Percentiles rank a stretch among this genome's conserved stretches.
These are phyloP conservation scores for Penicillium angulare DNA, from an alignment of 495 filamentous ascomycete species.

Conservation along the genomic window DNA sequence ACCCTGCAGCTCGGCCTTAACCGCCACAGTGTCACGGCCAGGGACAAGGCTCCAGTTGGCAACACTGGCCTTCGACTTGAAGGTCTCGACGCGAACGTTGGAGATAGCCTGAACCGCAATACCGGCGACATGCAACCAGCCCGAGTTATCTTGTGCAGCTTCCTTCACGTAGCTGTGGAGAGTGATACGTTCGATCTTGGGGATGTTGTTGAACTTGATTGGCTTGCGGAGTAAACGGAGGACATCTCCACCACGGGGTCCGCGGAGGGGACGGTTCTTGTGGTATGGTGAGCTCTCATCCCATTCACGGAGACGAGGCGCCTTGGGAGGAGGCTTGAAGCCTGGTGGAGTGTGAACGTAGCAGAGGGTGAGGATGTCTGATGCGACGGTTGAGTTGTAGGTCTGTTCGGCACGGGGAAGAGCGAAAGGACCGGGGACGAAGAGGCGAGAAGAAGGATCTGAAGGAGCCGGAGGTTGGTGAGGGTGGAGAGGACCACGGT, in stretches of 20 bases:
- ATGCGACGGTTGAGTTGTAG: conserved; percentile 77
- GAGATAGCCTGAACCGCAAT: conserved; percentile 85
- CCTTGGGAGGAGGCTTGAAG: conserved; percentile 57
- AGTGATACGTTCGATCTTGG: conserved; percentile 75
- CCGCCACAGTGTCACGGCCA: conserved; percentile 50
- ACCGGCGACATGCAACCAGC: conserved; percentile 73
- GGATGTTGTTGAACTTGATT: conserved; percentile 83
- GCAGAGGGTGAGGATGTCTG: conserved; percentile 86
- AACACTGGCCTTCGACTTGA: conserved; percentile 64
- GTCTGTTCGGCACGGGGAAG: conserved; percentile 86
- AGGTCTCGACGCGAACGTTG: conserved; percentile 68
- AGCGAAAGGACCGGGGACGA: conserved; percentile 91
- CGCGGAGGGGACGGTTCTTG: conserved; percentile 81
- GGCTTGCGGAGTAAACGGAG: conserved; percentile 72
- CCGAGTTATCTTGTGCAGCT: conserved; percentile 60
- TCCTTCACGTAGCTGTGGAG: conserved; percentile 69
- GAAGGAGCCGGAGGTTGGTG: conserved; percentile 82
- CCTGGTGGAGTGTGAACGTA: conserved; percentile 82
- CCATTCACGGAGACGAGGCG: conserved; percentile 79
- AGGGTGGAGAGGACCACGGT: conserved; percentile 90
- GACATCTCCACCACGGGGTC: conserved; percentile 68
- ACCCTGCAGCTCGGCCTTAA: conserved; percentile 68
- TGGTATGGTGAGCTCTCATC: conserved; percentile 89
- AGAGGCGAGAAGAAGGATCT: conserved; percentile 81
- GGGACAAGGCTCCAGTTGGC: conserved; percentile 60